Evolutionary conservation across 495 filamentous ascomycete genomes (phyloP).

Genomic region (Penicillium robsamsonii): DNA sequence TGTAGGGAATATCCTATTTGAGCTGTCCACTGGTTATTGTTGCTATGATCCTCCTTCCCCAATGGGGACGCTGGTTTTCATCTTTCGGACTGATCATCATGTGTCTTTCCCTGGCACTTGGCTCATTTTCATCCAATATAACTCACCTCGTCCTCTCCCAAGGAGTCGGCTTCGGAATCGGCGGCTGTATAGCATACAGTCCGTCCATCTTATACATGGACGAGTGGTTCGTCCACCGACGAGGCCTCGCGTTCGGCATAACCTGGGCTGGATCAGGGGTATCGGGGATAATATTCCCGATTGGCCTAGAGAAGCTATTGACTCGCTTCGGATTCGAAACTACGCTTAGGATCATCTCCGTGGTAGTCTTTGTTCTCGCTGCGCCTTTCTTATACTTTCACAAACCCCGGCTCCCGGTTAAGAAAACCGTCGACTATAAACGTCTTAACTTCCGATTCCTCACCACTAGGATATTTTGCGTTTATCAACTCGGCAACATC

Average conservation of each 20-base stretch:
- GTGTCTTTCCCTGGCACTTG: conserved; percentile 39
- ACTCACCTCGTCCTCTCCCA: conserved; percentile 51
- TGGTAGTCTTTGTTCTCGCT: conserved; percentile 44
- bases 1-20: conserved; percentile 25
- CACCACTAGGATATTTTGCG: conserved; percentile 42
- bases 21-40: conserved; percentile 17
- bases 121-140: conserved; percentile 44
- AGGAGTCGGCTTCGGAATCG: conserved; percentile 50
- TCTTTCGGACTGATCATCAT: conserved; percentile 31
- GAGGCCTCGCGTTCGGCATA: conserved; percentile 50
- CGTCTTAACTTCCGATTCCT: conserved; percentile 45
- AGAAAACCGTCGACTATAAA: conserved; percentile 16
- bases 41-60: conserved; percentile 24
- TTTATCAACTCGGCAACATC: conserved; percentile 52
- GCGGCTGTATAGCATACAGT: conserved; percentile 46
- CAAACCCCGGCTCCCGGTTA: conserved; percentile 51
- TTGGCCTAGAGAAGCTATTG: conserved; percentile 49
- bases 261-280: conserved; percentile 48
- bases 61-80: conserved; percentile 17
- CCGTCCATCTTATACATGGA: conserved; percentile 49
- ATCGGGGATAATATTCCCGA: conserved; percentile 44
- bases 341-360: conserved; percentile 48
- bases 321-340: conserved; percentile 50
- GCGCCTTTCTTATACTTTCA: conserved; percentile 58
- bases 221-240: conserved; percentile 52